Evolutionary conservation across 2,329 filamentous ascomycete species (phyloP).

Genomic region (Alternaria ethzedia): DNA sequence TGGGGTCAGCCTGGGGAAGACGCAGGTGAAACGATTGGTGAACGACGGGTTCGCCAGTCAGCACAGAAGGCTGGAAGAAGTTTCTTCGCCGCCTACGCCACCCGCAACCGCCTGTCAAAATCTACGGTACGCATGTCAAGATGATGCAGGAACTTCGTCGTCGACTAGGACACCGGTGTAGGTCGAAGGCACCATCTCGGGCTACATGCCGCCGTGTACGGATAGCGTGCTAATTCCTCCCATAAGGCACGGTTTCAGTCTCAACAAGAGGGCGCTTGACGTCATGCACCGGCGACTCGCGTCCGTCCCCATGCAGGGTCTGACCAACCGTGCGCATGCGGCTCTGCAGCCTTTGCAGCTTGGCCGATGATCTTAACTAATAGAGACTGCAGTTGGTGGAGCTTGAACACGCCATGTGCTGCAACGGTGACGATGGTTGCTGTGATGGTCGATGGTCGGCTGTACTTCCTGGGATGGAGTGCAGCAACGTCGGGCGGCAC

Average conservation of each 20-base stretch:
- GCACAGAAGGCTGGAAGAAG: neutral
- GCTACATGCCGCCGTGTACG: slow-evolving; percentile 19
- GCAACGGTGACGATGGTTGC: slow-evolving; percentile 18
- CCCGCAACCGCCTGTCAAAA: neutral
- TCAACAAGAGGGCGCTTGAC: slow-evolving; percentile 31
- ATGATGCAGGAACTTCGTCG: slow-evolving; percentile 5
- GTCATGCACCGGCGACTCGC: slow-evolving; percentile 22
- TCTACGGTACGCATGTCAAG: neutral
- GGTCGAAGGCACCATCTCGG: slow-evolving; percentile 12
- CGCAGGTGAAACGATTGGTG: neutral
- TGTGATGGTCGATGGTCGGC: slow-evolving; percentile 13
- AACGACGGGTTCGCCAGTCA: neutral
- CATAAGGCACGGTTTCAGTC: slow-evolving; percentile 20
- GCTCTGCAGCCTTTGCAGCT: slow-evolving; percentile 38
- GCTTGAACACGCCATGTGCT: slow-evolving; percentile 17
- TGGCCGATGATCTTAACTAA: slow-evolving; percentile 36
- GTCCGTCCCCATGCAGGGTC: slow-evolving; percentile 26
- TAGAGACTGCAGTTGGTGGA: slow-evolving; percentile 19
- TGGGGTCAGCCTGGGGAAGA: slow-evolving; percentile 1
- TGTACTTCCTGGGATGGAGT: slow-evolving; percentile 14
- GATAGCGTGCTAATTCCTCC: slow-evolving; percentile 23
- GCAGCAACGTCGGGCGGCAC: slow-evolving; percentile 7
- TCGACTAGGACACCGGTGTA: neutral
- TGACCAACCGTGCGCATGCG: slow-evolving; percentile 32
- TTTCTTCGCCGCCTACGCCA: neutral